Conservation (phyloP, 78 protist species). For the Dictyostelium purpureum region DNA sequence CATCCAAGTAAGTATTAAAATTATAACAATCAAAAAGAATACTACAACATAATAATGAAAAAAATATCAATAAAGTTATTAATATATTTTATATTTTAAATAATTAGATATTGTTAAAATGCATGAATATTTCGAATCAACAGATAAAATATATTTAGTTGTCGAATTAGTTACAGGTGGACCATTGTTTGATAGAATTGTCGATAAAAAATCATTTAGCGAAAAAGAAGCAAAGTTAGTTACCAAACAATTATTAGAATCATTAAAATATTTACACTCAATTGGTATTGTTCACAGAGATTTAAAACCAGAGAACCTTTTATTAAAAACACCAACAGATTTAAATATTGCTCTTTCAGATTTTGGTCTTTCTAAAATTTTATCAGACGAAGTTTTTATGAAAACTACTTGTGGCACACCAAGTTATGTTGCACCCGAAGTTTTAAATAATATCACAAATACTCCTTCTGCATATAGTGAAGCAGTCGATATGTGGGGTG, state of each 20-base stretch:
- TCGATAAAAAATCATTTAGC: constrained; percentile 78
- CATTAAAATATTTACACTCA: constrained; percentile 85
- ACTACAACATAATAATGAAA: no score
- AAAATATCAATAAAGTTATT: no score
- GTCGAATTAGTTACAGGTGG: constrained; percentile 88
- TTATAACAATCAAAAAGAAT: neutral
- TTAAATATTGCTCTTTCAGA: constrained; percentile 82
- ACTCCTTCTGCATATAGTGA: constrained; percentile 59
- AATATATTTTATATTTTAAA: no score
- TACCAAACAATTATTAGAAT: constrained; percentile 71
- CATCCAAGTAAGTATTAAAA: constrained; percentile 16
- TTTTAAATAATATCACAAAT: constrained; percentile 24
- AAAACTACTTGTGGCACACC: constrained; percentile 93
- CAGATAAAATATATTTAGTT: constrained; percentile 51
- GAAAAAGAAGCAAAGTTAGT: constrained; percentile 86
- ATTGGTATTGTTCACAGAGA: constrained; percentile 91
- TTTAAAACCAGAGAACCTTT: constrained; percentile 91
- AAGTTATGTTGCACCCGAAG: constrained; percentile 82
- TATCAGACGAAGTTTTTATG: constrained; percentile 50
- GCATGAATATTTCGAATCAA: constrained; percentile 60
- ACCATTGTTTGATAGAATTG: constrained; percentile 90
- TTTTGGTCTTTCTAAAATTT: constrained; percentile 86
- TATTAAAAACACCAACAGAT: constrained; percentile 41
- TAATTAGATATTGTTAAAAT: constrained; percentile 52
- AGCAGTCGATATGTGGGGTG: constrained; percentile 86